Percentiles rank a stretch among this genome's conserved stretches.
Conservation (phyloP, 73 alveolate species). For the Paramecium octaurelia region DNA sequence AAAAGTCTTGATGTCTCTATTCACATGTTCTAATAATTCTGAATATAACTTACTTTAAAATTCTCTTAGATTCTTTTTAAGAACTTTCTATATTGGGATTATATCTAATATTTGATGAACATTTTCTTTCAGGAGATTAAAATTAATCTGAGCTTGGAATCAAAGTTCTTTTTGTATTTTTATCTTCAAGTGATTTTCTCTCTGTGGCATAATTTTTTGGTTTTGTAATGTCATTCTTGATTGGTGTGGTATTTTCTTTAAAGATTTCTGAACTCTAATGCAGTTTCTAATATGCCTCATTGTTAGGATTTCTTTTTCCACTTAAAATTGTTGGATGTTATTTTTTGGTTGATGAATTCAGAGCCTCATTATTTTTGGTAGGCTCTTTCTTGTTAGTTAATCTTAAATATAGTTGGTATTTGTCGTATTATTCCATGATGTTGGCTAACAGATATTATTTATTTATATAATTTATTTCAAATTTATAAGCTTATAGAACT, state of each 20-base stretch:
- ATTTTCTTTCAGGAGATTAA: slow-evolving; percentile 27
- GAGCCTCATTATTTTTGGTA: neutral
- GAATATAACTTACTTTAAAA: neutral
- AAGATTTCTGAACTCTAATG: neutral
- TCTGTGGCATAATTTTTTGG: neutral
- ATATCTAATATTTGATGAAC: neutral
- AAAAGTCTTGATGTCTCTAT: neutral
- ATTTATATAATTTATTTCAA: neutral
- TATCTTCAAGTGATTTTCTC: neutral
- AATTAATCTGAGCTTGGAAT: neutral
- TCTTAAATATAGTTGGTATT: neutral
- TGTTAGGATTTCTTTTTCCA: slow-evolving; percentile 47
- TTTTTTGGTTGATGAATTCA: neutral
- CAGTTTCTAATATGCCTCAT: slow-evolving; percentile 5
- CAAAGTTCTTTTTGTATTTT: neutral
- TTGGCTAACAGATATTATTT: neutral
- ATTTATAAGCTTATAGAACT: neutral
- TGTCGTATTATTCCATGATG: neutral
- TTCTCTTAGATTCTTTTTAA: slow-evolving; percentile 11
- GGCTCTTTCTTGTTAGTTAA: neutral
- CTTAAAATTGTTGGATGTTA: neutral
- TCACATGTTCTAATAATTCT: neutral
- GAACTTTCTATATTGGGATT: slow-evolving; percentile 1
- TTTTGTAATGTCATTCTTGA: neutral
- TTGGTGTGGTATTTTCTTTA: slow-evolving; percentile 36